Evolutionary conservation across 1,284 basidiomycete species (phyloP), one percentile per base, ranked within the genome.

Genomic region (Ustilago curta): DNA sequence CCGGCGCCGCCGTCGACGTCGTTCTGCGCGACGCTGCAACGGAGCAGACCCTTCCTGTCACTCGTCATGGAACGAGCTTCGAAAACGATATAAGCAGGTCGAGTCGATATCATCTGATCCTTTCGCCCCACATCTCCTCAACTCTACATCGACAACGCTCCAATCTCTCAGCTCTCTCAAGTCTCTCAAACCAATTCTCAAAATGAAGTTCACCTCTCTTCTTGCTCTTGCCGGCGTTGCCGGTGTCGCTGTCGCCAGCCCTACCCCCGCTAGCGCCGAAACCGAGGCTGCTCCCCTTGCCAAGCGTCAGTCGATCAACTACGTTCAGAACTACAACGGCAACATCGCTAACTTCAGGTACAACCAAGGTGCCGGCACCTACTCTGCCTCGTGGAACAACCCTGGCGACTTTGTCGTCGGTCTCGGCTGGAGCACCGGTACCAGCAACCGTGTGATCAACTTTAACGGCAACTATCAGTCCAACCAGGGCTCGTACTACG

Each of bases 251-350:
- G 47, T 55, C 19, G 55, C 57, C 40, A 55, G 57, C 51, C 57
- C 63, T 18, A 51, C 59, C 37, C 37, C 55, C 19, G 5, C 59
- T 21, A 44, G 8, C 40, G 1, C 14, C 23, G 59, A 60, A 7
- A 21, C 54, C 27, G 35, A 45, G 37, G 39, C 44, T n/a, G 42
- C 14, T 18, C 6, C 14, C 3, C 60, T 69, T 12, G 45, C n/a
- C 44, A 70, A 64, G 56, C 67, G 61, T 12, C 67, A 63, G 37
- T 31, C 60, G 25, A 70, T 70, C 67, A 59, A 70, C 60, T 70
- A 70, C 32, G 67, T 70, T 6, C 67, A 70, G 31, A 64, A 70
- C 60, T 70, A 64, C 60, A 70, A 70, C 37, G 67, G 67, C 21
- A 42, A 64, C 40, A n/a, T 39, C 1, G 67, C 67, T 45, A 64